A percentile compares a stretch with the other conserved stretches of the same genome.
These are phyloP conservation scores for Apiospora phragmitis DNA, from an alignment of 2,329 filamentous ascomycete genomes.

Conservation along the genomic window DNA sequence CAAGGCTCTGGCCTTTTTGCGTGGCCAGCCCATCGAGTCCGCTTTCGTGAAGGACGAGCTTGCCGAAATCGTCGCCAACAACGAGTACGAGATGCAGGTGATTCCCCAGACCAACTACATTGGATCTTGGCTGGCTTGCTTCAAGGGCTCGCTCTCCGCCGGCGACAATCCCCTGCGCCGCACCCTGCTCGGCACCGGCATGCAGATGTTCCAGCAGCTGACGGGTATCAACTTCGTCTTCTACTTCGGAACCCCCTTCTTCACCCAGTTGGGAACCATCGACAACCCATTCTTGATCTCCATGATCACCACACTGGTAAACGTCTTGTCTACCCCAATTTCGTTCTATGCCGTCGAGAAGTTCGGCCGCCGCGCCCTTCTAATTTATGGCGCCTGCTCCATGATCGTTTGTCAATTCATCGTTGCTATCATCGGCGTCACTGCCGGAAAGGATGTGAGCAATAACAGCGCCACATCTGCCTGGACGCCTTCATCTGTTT, in stretches of 20 bases:
- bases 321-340: slow-evolving; percentile 80
- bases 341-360: slow-evolving; percentile 86
- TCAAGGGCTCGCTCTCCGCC: slow-evolving; percentile 55
- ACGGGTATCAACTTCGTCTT: slow-evolving; percentile 86
- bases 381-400: slow-evolving; percentile 75
- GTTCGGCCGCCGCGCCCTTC: slow-evolving; percentile 76
- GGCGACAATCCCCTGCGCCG: slow-evolving; percentile 59
- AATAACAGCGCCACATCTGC: slow-evolving; percentile 62
- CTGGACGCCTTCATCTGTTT: slow-evolving; percentile 86
- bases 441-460: slow-evolving; percentile 44
- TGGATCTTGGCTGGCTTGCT: slow-evolving; percentile 59
- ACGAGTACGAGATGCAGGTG: slow-evolving; percentile 65
- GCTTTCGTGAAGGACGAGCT: slow-evolving; percentile 69
- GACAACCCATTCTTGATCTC: slow-evolving; percentile 78
- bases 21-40: slow-evolving; percentile 65
- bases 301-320: slow-evolving; percentile 84
- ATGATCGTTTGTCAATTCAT: slow-evolving; percentile 90
- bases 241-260: slow-evolving; percentile 84
- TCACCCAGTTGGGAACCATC: slow-evolving; percentile 76
- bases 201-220: slow-evolving; percentile 62
- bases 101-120: slow-evolving; percentile 60
- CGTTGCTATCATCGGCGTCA: slow-evolving; percentile 70
- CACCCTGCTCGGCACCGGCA: slow-evolving; percentile 54
- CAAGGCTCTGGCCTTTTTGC: slow-evolving; percentile 56
- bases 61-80: slow-evolving; percentile 73